phyloP scores from a whole-genome alignment of 495 filamentous ascomycete genomes.

The Daldinia caldariorum region DNA sequence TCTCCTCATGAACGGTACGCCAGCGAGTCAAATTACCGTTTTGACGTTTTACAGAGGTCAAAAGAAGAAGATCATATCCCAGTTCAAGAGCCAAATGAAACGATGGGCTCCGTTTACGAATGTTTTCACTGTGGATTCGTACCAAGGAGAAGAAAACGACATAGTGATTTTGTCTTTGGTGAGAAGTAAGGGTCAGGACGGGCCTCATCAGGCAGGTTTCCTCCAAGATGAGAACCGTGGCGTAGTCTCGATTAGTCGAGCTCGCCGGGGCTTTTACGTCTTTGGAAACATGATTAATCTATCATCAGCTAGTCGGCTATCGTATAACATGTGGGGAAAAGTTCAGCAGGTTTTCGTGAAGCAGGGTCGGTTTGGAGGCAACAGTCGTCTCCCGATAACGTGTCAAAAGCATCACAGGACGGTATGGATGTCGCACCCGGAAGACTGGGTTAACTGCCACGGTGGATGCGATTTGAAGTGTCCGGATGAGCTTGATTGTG shows the following conservation, averaged over 20 bases:
- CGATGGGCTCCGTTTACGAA: constrained; percentile 65
- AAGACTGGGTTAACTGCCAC: constrained; percentile 61
- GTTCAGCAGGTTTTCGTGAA: constrained; percentile 49
- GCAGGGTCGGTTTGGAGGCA: constrained; percentile 38
- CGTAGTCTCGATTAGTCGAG: constrained; percentile 89
- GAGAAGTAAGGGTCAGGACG: constrained; percentile 60
- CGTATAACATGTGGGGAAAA: constrained; percentile 53
- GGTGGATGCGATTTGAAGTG: constrained; percentile 70
- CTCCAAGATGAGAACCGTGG: constrained; percentile 78
- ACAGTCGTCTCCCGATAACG: constrained; percentile 50
- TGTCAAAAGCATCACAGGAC: constrained; percentile 53
- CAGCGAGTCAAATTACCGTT: constrained; percentile 73
- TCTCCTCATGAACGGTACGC: constrained; percentile 72
- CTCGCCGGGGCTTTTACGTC: constrained; percentile 84
- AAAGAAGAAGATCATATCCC: constrained; percentile 67
- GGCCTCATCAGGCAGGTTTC: constrained; percentile 64
- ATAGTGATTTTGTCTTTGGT: constrained; percentile 86
- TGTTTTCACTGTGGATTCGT: constrained; percentile 88
- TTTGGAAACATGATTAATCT: constrained; percentile 80
- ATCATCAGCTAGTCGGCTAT: constrained; percentile 44
- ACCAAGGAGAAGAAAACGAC: constrained; percentile 95
- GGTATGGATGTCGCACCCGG: constrained; percentile 55
- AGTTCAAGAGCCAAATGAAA: constrained; percentile 61
- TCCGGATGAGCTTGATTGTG: constrained; percentile 52
- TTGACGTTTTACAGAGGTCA: constrained; percentile 95